A percentile compares a stretch with the other conserved stretches of the same genome.
These are phyloP conservation scores for Melaleuca alternifolia DNA, from an alignment of 345 rosid genomes.

Conservation along the genomic window DNA sequence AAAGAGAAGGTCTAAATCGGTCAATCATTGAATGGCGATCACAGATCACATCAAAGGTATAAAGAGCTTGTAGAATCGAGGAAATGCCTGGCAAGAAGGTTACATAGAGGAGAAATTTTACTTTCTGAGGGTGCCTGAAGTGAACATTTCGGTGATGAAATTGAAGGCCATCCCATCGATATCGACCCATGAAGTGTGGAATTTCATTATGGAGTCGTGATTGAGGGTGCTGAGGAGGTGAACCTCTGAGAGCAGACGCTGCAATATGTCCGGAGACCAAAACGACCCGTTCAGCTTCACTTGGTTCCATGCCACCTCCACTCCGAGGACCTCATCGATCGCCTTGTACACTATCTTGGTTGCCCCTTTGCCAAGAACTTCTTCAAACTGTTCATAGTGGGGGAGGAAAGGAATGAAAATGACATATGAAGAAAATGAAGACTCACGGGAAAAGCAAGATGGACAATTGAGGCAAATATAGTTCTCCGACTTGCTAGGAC, in stretches of 20 bases:
- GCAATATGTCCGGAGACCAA: constrained; percentile 60
- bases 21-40: not conserved
- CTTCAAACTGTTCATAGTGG: constrained; percentile 35
- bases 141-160: constrained; percentile 85
- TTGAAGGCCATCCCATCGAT: constrained; percentile 61
- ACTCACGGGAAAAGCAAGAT: not conserved
- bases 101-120: constrained; percentile 6
- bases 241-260: constrained; percentile 79
- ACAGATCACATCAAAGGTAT: not conserved
- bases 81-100: not conserved
- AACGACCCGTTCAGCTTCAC: constrained; percentile 54
- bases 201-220: constrained; percentile 62
- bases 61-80: not conserved
- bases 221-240: constrained; percentile 73
- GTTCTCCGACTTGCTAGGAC: constrained; percentile 1
- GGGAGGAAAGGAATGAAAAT: not conserved
- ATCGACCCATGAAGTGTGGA: constrained; percentile 69
- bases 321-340: constrained; percentile 68
- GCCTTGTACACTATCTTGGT: constrained; percentile 92
- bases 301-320: constrained; percentile 98
- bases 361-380: constrained; percentile 85
- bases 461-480: constrained; percentile 8
- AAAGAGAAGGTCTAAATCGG: not conserved
- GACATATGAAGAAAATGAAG: not conserved
- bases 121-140: constrained; percentile 90